Base-by-base conservation (phyloP, 1,284 basidiomycete species). In the Trichosporon ovoides region DNA sequence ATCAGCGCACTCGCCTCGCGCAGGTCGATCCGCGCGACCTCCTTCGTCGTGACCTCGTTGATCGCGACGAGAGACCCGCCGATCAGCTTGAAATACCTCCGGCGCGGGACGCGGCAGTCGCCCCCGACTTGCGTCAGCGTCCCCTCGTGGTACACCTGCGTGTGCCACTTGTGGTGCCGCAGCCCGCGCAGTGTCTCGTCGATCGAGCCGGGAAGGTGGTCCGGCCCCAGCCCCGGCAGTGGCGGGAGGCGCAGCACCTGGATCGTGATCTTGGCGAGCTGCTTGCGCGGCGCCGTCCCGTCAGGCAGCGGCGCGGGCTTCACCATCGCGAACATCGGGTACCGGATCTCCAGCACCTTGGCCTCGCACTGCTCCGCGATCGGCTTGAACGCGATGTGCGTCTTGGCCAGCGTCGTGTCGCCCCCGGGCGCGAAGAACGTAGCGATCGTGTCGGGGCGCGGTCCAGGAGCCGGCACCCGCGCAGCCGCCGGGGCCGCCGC, bases 151-250 rank as follows among this genome's bases (percentile, higher is more conserved):
- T 94, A 92, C 50, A 88, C 88, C 58, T 87, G 83, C 77, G 92
- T 90, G 73, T 95, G 91, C 92, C 92, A 96, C 40, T 85, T 85
- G 58, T 91, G 86, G 68, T 92, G 85, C 58, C 89, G 80, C 68
- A 98, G 80, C 0, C 94, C 93, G n/a, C 88, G 83, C 67, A 88
- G 83, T 68, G 91, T 93, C 71, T 97, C 95, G 59, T 95, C 92
- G 69, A 98, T 80, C 68, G 88, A 92, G 73, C 92, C 87, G 1
- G 95, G 95, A 22, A 98, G 80, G 62, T 90, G 82, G 46, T 87
- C 83, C 13, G 83, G 81, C 13, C 85, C 78, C n/a, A 97, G 80
- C 13, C 89, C 89, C 16, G 89, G 88, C 55, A 98, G 77, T 1
- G 91, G 85, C 0, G 94, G 93, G 14, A 97, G 78, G 70, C 93